Base-by-base conservation (phyloP, 2,329 filamentous ascomycete species). In the Talaromyces sp. region DNA sequence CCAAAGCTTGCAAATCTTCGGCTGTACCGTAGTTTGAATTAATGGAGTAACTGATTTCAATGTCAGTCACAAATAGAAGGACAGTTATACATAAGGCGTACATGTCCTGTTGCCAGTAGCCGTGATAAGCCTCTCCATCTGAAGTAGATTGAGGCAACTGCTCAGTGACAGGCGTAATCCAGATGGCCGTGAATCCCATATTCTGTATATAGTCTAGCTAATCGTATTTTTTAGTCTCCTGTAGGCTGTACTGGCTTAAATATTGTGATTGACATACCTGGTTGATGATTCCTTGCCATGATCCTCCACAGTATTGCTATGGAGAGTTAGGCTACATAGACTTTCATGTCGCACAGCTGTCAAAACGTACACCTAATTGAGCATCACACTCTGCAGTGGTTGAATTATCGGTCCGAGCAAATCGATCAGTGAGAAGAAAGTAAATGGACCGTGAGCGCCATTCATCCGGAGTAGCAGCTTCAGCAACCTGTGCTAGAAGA, bases 1-100 rank as follows among this genome's bases (percentile, higher is more conserved):
- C 80, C 7, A 90, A 80, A 4, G 79, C 81, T 68, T 82, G 82
- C 64, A 90, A 78, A 68, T 90, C 88, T 14, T 83, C 78, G 4
- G 80, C 79, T 0, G 84, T 85, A 35, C 88, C 88, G 67, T 85
- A 87, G 65, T 86, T 80, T 2, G 80, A 67, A 70, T 90, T 89
- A 63, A 90, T 73, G 14, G 76, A 69, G 68, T 83, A 83, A 37
- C 75, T 76, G 11, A 37, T 41, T 19, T n/a, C 43, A 3, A n/a
- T 10, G 48, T 64, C 24, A 66, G 64, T 59, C 24, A 14, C 33
- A 43, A 47, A 7, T 22, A 5, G 8, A 56, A 35, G 10, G 37
- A 10, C 4, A 33, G 31, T 33, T 2, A 41, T 39, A 6, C 11
- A 24, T 19, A n/a, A 37, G 13, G 63, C 71, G 60, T 64, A 77